Percentiles rank a stretch among this genome's conserved stretches.
These are phyloP conservation scores for Lipomyces yamadae DNA, from an alignment of 805 yeast species.

Conservation along the genomic window DNA sequence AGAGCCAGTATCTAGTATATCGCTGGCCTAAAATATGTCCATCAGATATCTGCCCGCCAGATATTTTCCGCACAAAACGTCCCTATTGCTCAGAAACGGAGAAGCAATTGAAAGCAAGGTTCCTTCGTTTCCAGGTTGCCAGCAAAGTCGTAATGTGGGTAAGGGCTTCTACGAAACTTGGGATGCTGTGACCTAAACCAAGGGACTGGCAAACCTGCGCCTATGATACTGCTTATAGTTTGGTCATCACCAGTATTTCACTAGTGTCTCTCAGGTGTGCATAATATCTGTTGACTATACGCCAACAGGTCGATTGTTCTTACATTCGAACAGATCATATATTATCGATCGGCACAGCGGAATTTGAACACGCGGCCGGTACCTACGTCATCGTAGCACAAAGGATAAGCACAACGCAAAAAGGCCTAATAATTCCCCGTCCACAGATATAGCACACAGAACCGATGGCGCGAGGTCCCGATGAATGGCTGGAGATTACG, in stretches of 20 bases:
- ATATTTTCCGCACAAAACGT: not conserved
- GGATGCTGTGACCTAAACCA: not conserved
- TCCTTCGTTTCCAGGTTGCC: too few species aligned
- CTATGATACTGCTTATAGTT: too few species aligned
- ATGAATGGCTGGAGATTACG: constrained; percentile 93
- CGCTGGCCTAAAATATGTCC: not conserved
- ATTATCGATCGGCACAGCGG: not conserved
- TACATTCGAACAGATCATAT: too few species aligned
- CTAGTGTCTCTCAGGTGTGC: too few species aligned
- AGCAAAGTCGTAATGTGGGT: not conserved
- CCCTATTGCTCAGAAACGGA: too few species aligned
- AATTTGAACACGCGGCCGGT: not conserved
- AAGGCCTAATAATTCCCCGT: not conserved
- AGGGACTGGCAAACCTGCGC: too few species aligned
- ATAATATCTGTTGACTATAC: too few species aligned
- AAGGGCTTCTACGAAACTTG: not conserved
- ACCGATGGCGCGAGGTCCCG: constrained; percentile 67
- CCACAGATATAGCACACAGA: not conserved
- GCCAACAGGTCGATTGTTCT: too few species aligned
- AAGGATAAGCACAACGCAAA: not conserved
- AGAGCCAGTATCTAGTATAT: not conserved
- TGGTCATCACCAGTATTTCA: too few species aligned
- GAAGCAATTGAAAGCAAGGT: too few species aligned
- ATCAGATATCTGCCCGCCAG: not conserved
- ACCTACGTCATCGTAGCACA: not conserved